Conservation (phyloP, 2,329 filamentous ascomycete species). For the Fusarium musae region DNA sequence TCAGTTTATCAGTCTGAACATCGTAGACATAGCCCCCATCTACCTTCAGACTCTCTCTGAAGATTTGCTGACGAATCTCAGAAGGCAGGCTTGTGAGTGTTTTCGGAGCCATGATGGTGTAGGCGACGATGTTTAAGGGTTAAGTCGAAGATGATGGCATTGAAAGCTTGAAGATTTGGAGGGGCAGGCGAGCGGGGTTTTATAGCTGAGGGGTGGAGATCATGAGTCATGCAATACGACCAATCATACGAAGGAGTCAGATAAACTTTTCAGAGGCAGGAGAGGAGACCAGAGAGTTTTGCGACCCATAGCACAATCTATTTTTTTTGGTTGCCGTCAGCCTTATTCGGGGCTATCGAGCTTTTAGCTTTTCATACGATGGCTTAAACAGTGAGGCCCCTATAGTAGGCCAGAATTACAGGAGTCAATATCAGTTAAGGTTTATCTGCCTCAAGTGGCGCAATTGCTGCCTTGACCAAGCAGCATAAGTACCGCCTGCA, state of each 20-base stretch:
- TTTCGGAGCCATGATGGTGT: background rate
- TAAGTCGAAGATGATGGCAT: background rate
- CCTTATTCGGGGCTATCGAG: too few species aligned
- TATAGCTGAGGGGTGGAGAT: background rate
- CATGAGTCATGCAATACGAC: background rate
- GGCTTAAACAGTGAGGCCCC: too few species aligned
- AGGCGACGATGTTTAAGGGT: rapidly evolving
- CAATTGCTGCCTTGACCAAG: too few species aligned
- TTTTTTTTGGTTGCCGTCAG: background rate
- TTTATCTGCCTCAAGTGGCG: too few species aligned
- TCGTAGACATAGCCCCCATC: constrained; percentile 21
- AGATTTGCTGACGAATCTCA: constrained; percentile 29
- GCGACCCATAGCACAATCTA: background rate
- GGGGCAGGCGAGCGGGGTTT: background rate
- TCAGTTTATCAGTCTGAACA: constrained; percentile 2
- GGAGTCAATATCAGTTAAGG: too few species aligned
- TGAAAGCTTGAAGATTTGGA: background rate
- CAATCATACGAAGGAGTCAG: background rate
- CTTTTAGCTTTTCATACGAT: too few species aligned
- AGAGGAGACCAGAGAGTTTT: background rate
- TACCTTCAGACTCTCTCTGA: constrained; percentile 6
- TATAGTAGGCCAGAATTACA: too few species aligned
- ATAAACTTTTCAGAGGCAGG: background rate
- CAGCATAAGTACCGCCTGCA: too few species aligned
- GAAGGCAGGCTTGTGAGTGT: background rate